Evolutionary conservation across 1,284 basidiomycete species (phyloP), one percentile per base, ranked within the genome.

Genomic region (Ceratobasidium sp.): DNA sequence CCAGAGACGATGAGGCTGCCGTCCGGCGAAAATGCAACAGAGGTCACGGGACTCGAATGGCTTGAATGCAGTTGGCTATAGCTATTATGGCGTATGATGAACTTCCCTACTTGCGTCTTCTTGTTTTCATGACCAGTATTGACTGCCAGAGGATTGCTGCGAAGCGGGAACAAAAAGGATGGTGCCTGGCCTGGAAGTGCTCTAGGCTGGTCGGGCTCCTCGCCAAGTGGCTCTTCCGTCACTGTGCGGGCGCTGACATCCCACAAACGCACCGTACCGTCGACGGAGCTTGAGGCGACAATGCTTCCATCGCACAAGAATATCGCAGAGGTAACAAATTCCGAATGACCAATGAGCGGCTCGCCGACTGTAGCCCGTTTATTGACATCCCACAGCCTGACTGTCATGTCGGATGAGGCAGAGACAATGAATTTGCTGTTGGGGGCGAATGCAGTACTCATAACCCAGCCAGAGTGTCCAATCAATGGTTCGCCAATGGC

Each of bases 301-400:
- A n/a, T n/a, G n/a, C n/a, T n/a, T n/a, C 38, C 17, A 40, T 40
- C 38, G 38, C 8, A 17, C 38, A n/a, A 49, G 20, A 60, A 45
- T 20, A 40, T 22, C 4, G 45, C 57, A 13, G 35, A 70, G 25
- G 1, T 3, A 31, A 70, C 69, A 38, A 13, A 53, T 6, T 40
- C 25, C 13, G 6, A 10, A 40, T 67, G 62, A 40, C 49, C 62
- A 5, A 7, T 29, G 15, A 54, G 12, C 34, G 62, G 32, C 40
- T 35, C 49, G 7, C 43, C 45, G n/a, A 64, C 49, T 22, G 42
- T 5, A 7, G 5, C 8, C 4, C 58, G 43, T 10, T 13, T 35
- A 20, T 25, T 12, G 12, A 32, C 34, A 53, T 65, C 62, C 52
- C 52, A 54, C n/a, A 54, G 8, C n/a, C 25, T 27, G 20, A 54